Evolutionary conservation across 345 rosid genomes (phyloP), one percentile per base, ranked within the genome.

Genomic region (Populus davidiana): DNA sequence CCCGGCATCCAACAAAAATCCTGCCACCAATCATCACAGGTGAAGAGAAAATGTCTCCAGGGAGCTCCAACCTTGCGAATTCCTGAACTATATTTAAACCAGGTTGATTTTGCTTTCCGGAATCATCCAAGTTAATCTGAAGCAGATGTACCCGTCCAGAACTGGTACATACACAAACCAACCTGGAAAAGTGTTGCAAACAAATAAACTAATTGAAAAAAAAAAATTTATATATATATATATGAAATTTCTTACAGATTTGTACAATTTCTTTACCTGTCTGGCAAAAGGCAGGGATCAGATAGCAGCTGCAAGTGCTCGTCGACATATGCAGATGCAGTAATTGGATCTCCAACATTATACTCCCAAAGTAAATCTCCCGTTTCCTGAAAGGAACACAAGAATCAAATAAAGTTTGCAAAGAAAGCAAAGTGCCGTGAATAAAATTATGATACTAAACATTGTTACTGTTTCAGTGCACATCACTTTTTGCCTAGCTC

Each of bases 21-120:
- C 85, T 64, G 63, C 99, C 97, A n/a, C 93, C 94, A 8, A 93
- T 80, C 98, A 93, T 91, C 85, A 93, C 93, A 9, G 98, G 97
- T 23, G 97, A 96, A 61, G 99, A 96, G 82, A 93, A 96, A 67
- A 93, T 84, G 54, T 93, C 93, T 66, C 90, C 97, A 20, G 80
- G 84, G 20, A 93, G 87, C 76, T 89, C 85, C 77, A 86, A 25
- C 67, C 83, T 86, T 4, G 90, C 85, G 39, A 89, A 83, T 85
- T 92, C 94, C 77, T 70, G 78, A 79, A 92, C 98, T 81, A 9
- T 44, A 47, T 65, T 25, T 54, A 75, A 67, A 27, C 70, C 79
- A n/a, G 79, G 27, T 29, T 81, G 79, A 79, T 72, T 67, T 62
- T 63, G 68, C 71, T 81, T 82, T 63, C 67, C 79, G 13, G 69